These are phyloP conservation scores for Suhomyces yuchorum DNA, from an alignment of 1,139 yeast genomes.

Conservation along the genomic window DNA sequence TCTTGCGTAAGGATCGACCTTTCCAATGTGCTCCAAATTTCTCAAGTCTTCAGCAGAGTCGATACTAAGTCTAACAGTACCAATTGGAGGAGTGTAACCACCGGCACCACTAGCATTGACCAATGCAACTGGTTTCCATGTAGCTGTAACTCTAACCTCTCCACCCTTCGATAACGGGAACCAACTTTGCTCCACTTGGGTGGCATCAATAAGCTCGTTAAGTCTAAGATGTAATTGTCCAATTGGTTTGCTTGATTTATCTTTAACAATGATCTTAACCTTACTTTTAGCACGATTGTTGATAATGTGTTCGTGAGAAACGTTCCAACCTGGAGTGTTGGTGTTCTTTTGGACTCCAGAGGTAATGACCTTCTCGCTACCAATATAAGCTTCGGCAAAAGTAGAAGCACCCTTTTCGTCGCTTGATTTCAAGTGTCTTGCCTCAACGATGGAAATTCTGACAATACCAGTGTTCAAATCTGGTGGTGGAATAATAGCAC, in stretches of 20 bases:
- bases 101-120: constrained; percentile 66
- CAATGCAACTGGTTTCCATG: constrained; percentile 86
- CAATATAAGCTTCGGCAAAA: constrained; percentile 68
- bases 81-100: constrained; percentile 90
- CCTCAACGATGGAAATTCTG: constrained; percentile 54
- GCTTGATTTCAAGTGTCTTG: constrained; percentile 48
- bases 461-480: constrained; percentile 92
- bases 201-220: constrained; percentile 72
- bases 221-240: constrained; percentile 67
- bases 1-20: constrained; percentile 88
- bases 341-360: constrained; percentile 63
- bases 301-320: constrained; percentile 69
- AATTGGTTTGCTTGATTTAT: constrained; percentile 55
- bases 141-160: constrained; percentile 65
- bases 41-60: constrained; percentile 72
- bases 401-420: constrained; percentile 56
- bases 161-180: constrained; percentile 72
- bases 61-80: constrained; percentile 77
- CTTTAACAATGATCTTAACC: constrained; percentile 66
- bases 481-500: constrained; percentile 84
- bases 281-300: constrained; percentile 71
- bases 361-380: constrained; percentile 58
- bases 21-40: constrained; percentile 86
- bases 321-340: constrained; percentile 70
- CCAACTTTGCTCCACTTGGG: constrained; percentile 77